A percentile compares a stretch with the other conserved stretches of the same genome.
phyloP scores from a whole-genome alignment of 306 rosid genomes.

The Sicyos baderoa region DNA sequence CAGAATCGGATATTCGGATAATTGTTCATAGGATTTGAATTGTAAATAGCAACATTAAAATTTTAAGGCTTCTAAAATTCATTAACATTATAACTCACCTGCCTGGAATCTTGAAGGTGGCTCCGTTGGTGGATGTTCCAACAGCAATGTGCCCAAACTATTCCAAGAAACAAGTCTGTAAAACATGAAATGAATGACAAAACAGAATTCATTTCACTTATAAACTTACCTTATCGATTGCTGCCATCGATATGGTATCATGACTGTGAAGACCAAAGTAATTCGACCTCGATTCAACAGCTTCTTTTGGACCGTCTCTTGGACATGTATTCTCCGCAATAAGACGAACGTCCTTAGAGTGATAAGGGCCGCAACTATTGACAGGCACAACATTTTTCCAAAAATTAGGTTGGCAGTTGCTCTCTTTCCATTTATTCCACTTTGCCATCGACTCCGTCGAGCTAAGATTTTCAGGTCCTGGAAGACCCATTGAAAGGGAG shows the following conservation, averaged over 20 bases:
- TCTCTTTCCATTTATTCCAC: constrained; percentile 70
- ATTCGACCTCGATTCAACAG: constrained; percentile 28
- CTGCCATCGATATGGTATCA: constrained; percentile 94
- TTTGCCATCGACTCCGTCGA: constrained; percentile 62
- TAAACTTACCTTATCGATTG: constrained; percentile 59
- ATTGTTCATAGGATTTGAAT: not conserved
- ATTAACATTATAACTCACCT: constrained; percentile 38
- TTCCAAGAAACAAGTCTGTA: constrained; percentile 26
- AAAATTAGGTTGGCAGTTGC: constrained; percentile 80
- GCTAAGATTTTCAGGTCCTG: constrained; percentile 77
- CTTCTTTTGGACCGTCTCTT: constrained; percentile 23
- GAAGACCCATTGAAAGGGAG: constrained; percentile 91
- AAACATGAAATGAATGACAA: not conserved
- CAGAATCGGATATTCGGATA: not conserved
- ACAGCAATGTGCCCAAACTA: constrained; percentile 78
- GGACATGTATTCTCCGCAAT: constrained; percentile 33
- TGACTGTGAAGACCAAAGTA: constrained; percentile 60
- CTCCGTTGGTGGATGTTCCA: constrained; percentile 94
- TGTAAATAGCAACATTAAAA: not conserved
- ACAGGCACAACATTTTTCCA: constrained; percentile 57
- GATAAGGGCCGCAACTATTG: constrained; percentile 69
- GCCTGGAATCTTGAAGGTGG: constrained; percentile 91
- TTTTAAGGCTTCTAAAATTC: not conserved
- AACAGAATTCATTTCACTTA: not conserved
- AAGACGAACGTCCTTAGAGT: constrained; percentile 27